A percentile compares a stretch with the other conserved stretches of the same genome.
Conservation (phyloP, 129 eudicot genomes). For the Pulicaria dysenterica region DNA sequence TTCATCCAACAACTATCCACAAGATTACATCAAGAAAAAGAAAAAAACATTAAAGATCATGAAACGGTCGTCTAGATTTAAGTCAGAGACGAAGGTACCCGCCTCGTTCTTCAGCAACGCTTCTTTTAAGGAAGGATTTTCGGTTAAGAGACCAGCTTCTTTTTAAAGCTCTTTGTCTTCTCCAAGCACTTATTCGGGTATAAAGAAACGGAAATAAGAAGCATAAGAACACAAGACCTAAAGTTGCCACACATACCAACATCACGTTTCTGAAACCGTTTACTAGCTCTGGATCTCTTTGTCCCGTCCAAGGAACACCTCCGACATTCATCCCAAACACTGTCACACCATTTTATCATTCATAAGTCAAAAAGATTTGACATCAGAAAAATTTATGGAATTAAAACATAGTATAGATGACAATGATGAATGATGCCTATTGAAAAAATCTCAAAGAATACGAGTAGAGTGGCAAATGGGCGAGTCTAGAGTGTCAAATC, state of each 20-base stretch:
- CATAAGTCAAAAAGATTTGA: conserved; percentile 17
- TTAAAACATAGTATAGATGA: background rate
- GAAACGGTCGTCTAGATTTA: conserved; percentile 5
- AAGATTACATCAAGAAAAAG: background rate
- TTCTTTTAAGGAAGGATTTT: conserved; percentile 54
- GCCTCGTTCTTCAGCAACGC: conserved; percentile 38
- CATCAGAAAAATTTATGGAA: background rate
- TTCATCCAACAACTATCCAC: conserved; percentile 15
- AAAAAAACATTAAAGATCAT: background rate
- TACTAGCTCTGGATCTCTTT: conserved; percentile 57
- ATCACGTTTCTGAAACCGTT: conserved; percentile 87
- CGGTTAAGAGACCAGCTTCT: conserved; percentile 66
- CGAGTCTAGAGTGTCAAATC: background rate
- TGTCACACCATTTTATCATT: conserved; percentile 28
- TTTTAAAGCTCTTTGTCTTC: conserved; percentile 47
- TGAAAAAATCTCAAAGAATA: background rate
- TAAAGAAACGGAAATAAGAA: conserved; percentile 69
- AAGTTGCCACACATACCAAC: conserved; percentile 61
- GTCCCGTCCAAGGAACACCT: conserved; percentile 97
- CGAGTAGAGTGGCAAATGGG: background rate
- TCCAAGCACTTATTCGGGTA: conserved; percentile 60
- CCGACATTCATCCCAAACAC: conserved; percentile 99
- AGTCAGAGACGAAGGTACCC: conserved; percentile 72
- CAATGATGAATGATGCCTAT: background rate
- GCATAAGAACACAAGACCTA: conserved; percentile 65